Evolutionary conservation across 1,284 basidiomycete species (phyloP), one percentile per base, ranked within the genome.

Genomic region (Leccinum griseonigrum): DNA sequence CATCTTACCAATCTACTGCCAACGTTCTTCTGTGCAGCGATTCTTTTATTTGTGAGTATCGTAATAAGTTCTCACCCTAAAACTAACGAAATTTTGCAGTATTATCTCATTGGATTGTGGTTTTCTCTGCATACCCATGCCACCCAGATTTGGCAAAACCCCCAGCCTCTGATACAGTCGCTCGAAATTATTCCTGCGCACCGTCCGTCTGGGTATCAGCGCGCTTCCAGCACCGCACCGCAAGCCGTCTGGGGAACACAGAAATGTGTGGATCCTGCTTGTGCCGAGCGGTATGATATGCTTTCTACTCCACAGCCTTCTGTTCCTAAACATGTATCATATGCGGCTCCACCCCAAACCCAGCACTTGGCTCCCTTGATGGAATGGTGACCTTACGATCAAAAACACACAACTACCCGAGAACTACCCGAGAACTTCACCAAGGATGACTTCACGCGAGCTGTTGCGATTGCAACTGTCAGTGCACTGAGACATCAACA

Each of bases 61-160:
- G n/a, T 18, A 31, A 38, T 48, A 51, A n/a, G 52, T 59, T 60
- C 26, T 31, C 3, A 9, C 22, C 16, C 54, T 36, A 28, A 22
- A 43, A 29, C 59, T 56, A 5, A 61, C 67, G 56, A 63, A 59
- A 3, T 55, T 56, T 22, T 28, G 16, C 66, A 97, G 94, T 98
- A 97, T 0, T 99, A 99, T 77, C 85, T 97, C 53, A 87, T 99
- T 62, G 97, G 97, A 36, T 81, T 99, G 0, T 99, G 97, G 97
- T 99, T 99, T 81, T 98, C 97, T 53, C 85, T 99, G 18, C 91
- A 95, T 53, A 99, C 97, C 0, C 97, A 99, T 74, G 97, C 97
- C 3, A 91, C 92, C 14, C 97, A 99, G 75, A 99, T 99, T 69
- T 99, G 97, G 97, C 96, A 99, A 74, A 98, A 98, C 71, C 95